Conservation (phyloP, 83 land plant species). For the Picea abies region DNA sequence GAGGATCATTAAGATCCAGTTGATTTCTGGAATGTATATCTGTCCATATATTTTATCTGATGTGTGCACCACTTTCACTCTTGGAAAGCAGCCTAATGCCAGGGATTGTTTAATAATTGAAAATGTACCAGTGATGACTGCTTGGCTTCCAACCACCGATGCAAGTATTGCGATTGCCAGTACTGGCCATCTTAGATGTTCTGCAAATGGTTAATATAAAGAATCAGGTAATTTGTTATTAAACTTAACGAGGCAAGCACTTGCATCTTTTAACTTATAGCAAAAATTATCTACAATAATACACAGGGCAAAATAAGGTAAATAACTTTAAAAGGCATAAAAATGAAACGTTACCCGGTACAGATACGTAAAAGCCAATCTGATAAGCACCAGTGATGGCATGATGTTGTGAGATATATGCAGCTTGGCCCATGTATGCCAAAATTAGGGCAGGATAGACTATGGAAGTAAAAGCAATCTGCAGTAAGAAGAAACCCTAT, state of each 20-base stretch:
- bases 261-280: background rate
- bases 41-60: constrained; percentile 58
- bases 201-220: constrained; percentile 22
- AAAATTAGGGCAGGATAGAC: constrained; percentile 60
- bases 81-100: constrained; percentile 67
- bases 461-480: constrained; percentile 55
- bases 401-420: constrained; percentile 58
- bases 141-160: constrained; percentile 65
- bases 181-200: constrained; percentile 56
- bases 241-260: background rate
- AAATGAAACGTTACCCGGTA: constrained; percentile 36
- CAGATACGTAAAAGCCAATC: constrained; percentile 59
- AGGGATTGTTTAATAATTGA: constrained; percentile 57
- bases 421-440: constrained; percentile 75
- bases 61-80: constrained; percentile 69
- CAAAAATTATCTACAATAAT: background rate
- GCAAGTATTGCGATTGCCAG: constrained; percentile 60
- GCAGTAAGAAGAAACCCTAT: constrained; percentile 7
- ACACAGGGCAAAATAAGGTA: background rate
- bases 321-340: background rate
- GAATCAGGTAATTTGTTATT: background rate
- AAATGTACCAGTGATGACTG: constrained; percentile 60
- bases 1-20: constrained; percentile 66
- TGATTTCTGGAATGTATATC: constrained; percentile 71
- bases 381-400: constrained; percentile 14